Evolutionary conservation across 1,284 basidiomycete species (phyloP), one percentile per base, ranked within the genome.

Genomic region (Meripilus lineatus): DNA sequence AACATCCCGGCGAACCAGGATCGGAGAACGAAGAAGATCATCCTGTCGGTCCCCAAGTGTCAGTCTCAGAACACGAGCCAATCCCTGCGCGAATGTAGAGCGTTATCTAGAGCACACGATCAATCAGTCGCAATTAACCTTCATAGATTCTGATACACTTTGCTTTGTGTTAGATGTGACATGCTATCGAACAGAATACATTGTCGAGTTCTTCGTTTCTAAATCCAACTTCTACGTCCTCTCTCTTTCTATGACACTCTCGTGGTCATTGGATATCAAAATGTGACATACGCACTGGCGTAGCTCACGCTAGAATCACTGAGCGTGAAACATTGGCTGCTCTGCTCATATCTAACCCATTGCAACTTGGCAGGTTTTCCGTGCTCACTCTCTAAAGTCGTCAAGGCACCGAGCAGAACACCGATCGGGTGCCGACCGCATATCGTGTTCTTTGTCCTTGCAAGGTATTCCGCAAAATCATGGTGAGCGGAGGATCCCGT

Each of bases 401-500:
- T 59, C 28, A 97, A 62, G 2, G 92, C 84, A 4, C 84, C 86
- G 4, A 99, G 70, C 4, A 99, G 70, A 0, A 98, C 88, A 0
- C 93, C 90, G 49, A 99, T 97, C 1, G 96, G 93, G 59, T 97
- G 93, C 40, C 93, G 72, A 0, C 96, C 95, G 57, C 96, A 99
- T 34, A 99, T 95, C 0, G 96, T 99, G 66, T 99, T 99, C 70
- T 86, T 80, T 15, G 95, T 98, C 48, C 74, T 65, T 14, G 70
- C 63, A 2, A 99, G 73, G 60, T 99, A 98, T 5, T 71, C 66
- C 1, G 79, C 70, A 62, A 95, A 96, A 15, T 71, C 66, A 13
- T 61, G 62, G 55, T 90, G 91, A 3, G 75, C 79, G 40, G 67
- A 62, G 7, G 62, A 56, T 0, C 77, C 77, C 17, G 67, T 70